Evolutionary conservation across 768 basidiomycete genomes (phyloP).

Genomic region (Termitomyces sp.): DNA sequence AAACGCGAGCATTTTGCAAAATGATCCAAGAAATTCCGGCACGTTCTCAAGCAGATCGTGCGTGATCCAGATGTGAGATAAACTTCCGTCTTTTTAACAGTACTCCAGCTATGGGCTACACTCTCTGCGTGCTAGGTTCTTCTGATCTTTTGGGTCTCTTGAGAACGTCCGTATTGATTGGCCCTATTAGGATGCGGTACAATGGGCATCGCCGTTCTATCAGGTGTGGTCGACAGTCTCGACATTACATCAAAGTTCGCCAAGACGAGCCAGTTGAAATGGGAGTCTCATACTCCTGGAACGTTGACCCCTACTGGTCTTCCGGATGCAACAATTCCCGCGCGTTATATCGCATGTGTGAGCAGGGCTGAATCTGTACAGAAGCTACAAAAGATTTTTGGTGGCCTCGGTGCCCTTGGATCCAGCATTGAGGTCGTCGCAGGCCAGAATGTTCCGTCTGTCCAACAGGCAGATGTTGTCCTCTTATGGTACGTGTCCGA

Average conservation of each 20-base stretch:
- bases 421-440: constrained; percentile 64
- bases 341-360: constrained; percentile 84
- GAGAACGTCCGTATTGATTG: constrained; percentile 11
- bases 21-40: constrained; percentile 12
- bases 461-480: constrained; percentile 73
- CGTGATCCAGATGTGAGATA: constrained; percentile 9
- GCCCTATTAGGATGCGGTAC: constrained; percentile 82
- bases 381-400: constrained; percentile 61
- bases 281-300: constrained; percentile 53
- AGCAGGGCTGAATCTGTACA: constrained; percentile 68
- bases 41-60: constrained; percentile 14
- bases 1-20: constrained; percentile 44
- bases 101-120: constrained; percentile 71
- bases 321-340: constrained; percentile 67
- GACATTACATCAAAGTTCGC: constrained; percentile 33
- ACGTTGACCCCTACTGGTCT: constrained; percentile 63
- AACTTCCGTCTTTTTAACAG: background rate
- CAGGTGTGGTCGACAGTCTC: constrained; percentile 85
- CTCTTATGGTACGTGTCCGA: constrained; percentile 68
- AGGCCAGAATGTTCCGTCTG: constrained; percentile 69
- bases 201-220: constrained; percentile 94
- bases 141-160: constrained; percentile 5
- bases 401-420: constrained; percentile 52
- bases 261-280: constrained; percentile 22
- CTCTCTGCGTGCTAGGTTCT: constrained; percentile 80